Base-by-base conservation (phyloP, 2,329 filamentous ascomycete genomes). In the Gaeumannomyces sp. region DNA sequence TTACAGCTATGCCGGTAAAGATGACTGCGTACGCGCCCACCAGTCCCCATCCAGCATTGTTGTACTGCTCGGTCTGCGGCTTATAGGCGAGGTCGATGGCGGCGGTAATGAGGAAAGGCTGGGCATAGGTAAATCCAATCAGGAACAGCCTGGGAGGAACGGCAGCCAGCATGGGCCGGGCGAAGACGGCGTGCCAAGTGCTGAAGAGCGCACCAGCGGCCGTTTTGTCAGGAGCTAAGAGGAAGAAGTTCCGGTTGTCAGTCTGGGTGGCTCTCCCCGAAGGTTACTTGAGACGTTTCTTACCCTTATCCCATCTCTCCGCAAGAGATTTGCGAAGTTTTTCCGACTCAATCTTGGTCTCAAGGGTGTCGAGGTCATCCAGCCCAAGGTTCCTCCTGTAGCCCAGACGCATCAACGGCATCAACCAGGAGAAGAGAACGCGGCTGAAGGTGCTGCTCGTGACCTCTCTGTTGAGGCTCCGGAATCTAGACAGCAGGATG, bases 391-490 rank as follows among this genome's bases (percentile, higher is more conserved):
- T 68, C 4, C 76, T 80, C 4, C 72, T 76, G 72, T 80, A 85
- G 0, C 85, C 84, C 5, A 75, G 72, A 27, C 76, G 75, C 59
- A 87, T 81, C 10, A 87, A 70, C 2, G 77, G 76, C 65, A 81
- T 83, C 64, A 85, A 71, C 83, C 83, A 86, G 73, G 76, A 80
- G 69, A 85, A 85, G 22, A 83, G 73, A 0, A 73, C 73, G 60
- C 76, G 73, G 67, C 76, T 83, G 68, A 80, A 81, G 22, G 83
- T 73, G 6, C 82, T 78, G 64, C 78, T 81, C 60, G 25, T 61
- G 14, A 63, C 64, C 35, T 68, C 67, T 1, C 64, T 64, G 1
- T 79, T 83, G 6, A 79, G 78, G 67, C 86, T 83, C 0, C 77
- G 78, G 2, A 53, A 27, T 19, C 19, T n/a, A n/a, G 82, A 66